These are phyloP conservation scores for Globomyces pollinis-pini DNA, from an alignment of 192 early-diverging fungal genomes.

Conservation along the genomic window DNA sequence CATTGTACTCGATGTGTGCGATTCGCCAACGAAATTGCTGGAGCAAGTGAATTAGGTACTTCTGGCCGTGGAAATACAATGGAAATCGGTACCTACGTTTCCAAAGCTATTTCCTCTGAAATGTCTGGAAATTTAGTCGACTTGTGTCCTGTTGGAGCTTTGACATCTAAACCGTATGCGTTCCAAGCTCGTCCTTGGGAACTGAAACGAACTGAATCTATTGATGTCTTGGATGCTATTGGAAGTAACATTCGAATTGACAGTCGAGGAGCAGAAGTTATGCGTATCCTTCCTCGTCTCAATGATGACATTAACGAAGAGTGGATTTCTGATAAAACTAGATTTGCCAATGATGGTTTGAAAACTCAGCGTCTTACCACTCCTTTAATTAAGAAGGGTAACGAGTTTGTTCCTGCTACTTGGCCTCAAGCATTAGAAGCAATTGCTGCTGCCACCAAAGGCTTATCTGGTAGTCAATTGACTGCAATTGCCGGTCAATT, in stretches of 20 bases:
- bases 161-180: conserved; percentile 94
- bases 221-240: conserved; percentile 91
- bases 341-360: conserved; percentile 90
- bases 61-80: conserved; percentile 94
- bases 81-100: conserved; percentile 97
- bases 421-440: conserved; percentile 79
- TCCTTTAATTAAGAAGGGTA: conserved; percentile 78
- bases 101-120: conserved; percentile 79
- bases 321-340: conserved; percentile 98
- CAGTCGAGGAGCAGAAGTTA: conserved; percentile 90
- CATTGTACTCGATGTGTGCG: conserved; percentile 99
- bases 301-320: conserved; percentile 99
- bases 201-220: conserved; percentile 87
- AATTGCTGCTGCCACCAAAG: conserved; percentile 59
- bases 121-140: conserved; percentile 98
- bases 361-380: conserved; percentile 92
- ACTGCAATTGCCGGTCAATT: conserved; percentile 84
- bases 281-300: conserved; percentile 89
- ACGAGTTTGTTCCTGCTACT: conserved; percentile 70
- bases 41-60: conserved; percentile 89
- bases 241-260: conserved; percentile 95
- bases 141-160: conserved; percentile 94
- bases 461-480: conserved; percentile 54
- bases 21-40: conserved; percentile 97
- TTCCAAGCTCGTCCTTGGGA: conserved; percentile 96